Evolutionary conservation across 2,329 filamentous ascomycete species (phyloP), one percentile per base, ranked within the genome.

Genomic region (Geosmithia flava): DNA sequence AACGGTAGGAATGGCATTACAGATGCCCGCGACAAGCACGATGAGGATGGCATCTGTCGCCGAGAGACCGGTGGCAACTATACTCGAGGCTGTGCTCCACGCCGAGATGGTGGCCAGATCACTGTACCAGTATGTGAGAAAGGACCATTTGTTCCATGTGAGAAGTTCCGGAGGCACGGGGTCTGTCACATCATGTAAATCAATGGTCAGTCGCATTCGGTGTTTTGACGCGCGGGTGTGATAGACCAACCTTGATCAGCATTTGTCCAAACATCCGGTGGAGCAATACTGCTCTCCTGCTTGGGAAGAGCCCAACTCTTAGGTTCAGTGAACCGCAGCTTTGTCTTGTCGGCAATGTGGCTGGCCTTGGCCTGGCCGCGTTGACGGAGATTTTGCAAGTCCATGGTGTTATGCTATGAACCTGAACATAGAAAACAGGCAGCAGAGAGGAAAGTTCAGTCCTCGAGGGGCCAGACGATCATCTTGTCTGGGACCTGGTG

Each of bases 51-150:
- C 71, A 51, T 72, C 69, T 43, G 68, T 64, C 39, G 69, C 68
- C 4, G 69, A 69, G 48, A 71, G 47, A 1, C 56, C 61, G 1
- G 56, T 58, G 2, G 60, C 55, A 19, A 63, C 53, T 11, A 62
- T 62, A 16, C 58, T 55, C 17, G 56, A 56, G 13, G 58, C 60
- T 2, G 56, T 53, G 27, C 52, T 54, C 60, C 61, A 63, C 8
- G 56, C 58, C 3, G 56, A 56, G 3, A 60, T 53, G 17, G 59
- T 62, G 16, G 63, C 55, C 58, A 72, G 65, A 51, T 74, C 71
- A 7, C 64, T 68, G 50, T 64, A 68, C 71, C 71, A 74, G 54
- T 74, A 72, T 15, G 66, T 64, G 60, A 69, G 67, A 53, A 69
- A 71, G 29, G 69, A 65, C 46, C 66, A 55, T 13, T 59, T 61